Evolutionary conservation across 1,284 basidiomycete species (phyloP).

Genomic region (Rhodotorula sp.): DNA sequence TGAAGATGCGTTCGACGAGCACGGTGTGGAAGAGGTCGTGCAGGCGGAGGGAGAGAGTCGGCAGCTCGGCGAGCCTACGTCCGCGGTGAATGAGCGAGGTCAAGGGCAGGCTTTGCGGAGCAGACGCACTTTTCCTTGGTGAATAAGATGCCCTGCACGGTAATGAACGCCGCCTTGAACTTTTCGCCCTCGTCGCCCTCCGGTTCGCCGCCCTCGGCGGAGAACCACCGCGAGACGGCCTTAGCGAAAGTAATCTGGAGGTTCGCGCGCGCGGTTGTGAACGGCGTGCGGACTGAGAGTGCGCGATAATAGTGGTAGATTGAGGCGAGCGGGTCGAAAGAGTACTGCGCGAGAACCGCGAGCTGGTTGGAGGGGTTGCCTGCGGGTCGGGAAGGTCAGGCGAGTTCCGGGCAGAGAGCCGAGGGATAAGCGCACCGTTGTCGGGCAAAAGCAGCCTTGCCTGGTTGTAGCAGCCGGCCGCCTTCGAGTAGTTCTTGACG

Average conservation of each 20-base stretch:
- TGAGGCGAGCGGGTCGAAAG: conserved; percentile 76
- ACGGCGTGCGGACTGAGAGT: conserved; percentile 79
- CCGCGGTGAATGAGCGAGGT: no score
- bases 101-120: rapidly evolving
- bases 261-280: conserved; percentile 84
- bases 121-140: conserved; percentile 25
- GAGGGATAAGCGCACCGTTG: conserved; percentile 51
- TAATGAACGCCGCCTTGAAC: conserved; percentile 32
- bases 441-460: conserved; percentile 77
- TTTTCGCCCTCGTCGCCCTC: conserved; percentile 36
- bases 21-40: conserved; percentile 21
- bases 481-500: conserved; percentile 66
- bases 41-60: neutral
- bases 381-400: conserved; percentile 45
- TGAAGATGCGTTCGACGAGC: conserved; percentile 62
- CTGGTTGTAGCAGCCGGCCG: conserved; percentile 78
- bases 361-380: conserved; percentile 94
- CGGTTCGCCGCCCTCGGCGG: conserved; percentile 47
- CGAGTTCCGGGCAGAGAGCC: neutral
- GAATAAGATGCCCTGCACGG: conserved; percentile 29
- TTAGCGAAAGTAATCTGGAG: conserved; percentile 70
- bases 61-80: conserved; percentile 29
- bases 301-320: conserved; percentile 89
- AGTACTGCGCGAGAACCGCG: conserved; percentile 84
- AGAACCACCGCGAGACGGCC: conserved; percentile 53